A percentile compares a stretch with the other conserved stretches of the same genome.
Conservation (phyloP, 768 basidiomycete species). For the Amanita muscaria region DNA sequence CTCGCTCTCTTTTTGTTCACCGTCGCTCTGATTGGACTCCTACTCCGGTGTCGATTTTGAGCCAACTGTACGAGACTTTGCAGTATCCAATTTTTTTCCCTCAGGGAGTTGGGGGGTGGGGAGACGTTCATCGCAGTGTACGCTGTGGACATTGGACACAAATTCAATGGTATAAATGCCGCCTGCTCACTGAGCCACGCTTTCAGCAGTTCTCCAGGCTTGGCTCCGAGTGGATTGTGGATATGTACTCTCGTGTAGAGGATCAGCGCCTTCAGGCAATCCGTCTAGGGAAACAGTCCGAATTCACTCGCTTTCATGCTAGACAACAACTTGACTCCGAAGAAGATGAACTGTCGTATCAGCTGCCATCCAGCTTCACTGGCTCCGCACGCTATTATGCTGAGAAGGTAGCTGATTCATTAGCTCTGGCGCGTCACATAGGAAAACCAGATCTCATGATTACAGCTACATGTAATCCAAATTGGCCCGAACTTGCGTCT, state of each 20-base stretch:
- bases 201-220: conserved; percentile 28
- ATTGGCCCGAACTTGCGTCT: conserved; percentile 29
- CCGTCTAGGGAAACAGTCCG: too few relatives aligned
- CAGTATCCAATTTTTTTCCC: conserved; percentile 30
- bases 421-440: background rate
- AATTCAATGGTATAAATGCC: background rate
- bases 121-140: conserved; percentile 8
- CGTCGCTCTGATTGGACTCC: too few relatives aligned
- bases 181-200: conserved; percentile 16
- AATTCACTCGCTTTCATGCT: conserved; percentile 23
- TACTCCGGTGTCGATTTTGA: conserved; percentile 20
- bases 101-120: conserved; percentile 27
- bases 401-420: background rate
- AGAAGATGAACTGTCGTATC: background rate
- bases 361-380: background rate
- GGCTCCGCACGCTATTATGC: background rate
- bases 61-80: conserved; percentile 28
- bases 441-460: conserved; percentile 22
- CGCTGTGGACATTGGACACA: background rate
- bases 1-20: too few relatives aligned
- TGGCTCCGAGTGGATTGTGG: conserved; percentile 25
- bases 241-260: conserved; percentile 29
- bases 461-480: conserved; percentile 32
- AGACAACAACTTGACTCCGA: conserved; percentile 16
- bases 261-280: too few relatives aligned